phyloP scores from a whole-genome alignment of 2,329 filamentous ascomycete genomes.

The Colletotrichum sp. region DNA sequence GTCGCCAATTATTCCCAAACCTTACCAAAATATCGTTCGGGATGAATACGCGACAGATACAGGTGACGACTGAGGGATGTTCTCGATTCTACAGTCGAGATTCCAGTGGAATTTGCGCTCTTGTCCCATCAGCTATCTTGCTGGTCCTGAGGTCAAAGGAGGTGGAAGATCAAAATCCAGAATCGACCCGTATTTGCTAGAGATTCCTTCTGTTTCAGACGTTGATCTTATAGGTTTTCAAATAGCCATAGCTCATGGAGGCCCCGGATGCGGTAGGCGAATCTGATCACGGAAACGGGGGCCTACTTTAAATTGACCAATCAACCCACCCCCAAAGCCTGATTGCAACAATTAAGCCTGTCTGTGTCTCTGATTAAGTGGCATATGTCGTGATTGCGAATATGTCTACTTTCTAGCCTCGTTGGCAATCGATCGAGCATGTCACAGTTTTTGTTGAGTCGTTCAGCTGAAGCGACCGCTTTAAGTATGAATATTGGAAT shows the following conservation, averaged over 20 bases:
- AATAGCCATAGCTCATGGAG: not conserved
- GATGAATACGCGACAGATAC: not conserved
- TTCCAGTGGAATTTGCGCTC: not conserved
- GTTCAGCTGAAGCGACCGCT: not conserved
- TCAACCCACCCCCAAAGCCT: rapidly evolving
- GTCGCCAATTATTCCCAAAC: rapidly evolving
- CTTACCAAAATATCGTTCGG: rapidly evolving
- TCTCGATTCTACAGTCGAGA: rapidly evolving
- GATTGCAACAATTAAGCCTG: not conserved
- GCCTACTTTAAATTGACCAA: not conserved
- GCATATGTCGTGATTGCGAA: not conserved
- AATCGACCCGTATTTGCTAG: not conserved
- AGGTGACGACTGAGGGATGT: rapidly evolving
- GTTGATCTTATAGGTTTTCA: not conserved
- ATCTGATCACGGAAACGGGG: not conserved
- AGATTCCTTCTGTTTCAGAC: rapidly evolving
- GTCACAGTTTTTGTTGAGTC: not conserved
- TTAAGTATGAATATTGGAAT: not conserved
- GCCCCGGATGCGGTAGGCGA: not conserved
- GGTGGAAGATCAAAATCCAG: no score
- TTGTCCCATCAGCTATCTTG: not conserved
- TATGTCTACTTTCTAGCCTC: not conserved
- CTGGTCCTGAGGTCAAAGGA: not conserved
- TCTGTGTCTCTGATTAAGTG: no score
- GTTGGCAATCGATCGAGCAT: not conserved